phyloP scores from a whole-genome alignment of 2,329 filamentous ascomycete species.

The Blumeriella jaapii region DNA sequence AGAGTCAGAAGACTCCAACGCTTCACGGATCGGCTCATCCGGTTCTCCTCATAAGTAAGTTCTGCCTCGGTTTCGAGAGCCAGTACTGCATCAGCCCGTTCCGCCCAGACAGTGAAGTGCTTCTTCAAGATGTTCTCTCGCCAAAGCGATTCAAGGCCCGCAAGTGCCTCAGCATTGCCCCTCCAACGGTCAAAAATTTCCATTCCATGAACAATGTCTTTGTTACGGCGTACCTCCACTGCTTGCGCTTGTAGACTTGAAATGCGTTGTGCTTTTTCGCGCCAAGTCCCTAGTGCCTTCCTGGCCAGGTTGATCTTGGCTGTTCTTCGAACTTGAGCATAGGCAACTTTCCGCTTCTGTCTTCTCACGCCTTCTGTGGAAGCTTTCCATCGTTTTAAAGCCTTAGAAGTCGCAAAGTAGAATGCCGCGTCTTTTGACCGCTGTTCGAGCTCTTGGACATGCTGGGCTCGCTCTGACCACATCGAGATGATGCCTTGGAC shows the following conservation, averaged over 20 bases:
- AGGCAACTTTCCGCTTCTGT: constrained; percentile 24
- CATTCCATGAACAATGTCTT: constrained; percentile 20
- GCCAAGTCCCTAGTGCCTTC: constrained; percentile 21
- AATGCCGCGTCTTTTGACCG: constrained; percentile 22
- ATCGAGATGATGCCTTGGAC: constrained; percentile 11
- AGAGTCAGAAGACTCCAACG: constrained; percentile 25
- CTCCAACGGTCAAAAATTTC: constrained; percentile 26
- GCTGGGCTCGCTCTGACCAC: constrained; percentile 17
- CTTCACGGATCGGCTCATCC: constrained; percentile 19
- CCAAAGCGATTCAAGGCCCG: constrained; percentile 20
- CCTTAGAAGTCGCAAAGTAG: constrained; percentile 23
- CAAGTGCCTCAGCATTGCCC: constrained; percentile 19
- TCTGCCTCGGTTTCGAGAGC: constrained; percentile 22
- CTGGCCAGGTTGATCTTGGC: constrained; percentile 23
- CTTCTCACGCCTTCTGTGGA: constrained; percentile 20
- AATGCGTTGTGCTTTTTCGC: constrained; percentile 13
- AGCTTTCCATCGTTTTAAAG: constrained; percentile 23
- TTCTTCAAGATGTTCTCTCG: constrained; percentile 18
- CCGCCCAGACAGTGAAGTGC: constrained; percentile 21
- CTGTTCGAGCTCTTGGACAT: constrained; percentile 16
- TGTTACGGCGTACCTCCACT: constrained; percentile 17
- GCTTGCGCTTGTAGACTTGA: constrained; percentile 24
- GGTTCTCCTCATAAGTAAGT: constrained; percentile 22
- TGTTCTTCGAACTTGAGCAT: constrained; percentile 22
- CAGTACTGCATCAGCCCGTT: constrained; percentile 15